These are phyloP conservation scores for Microascus cirrosus DNA, from an alignment of 2,329 filamentous ascomycete species.

Conservation along the genomic window DNA sequence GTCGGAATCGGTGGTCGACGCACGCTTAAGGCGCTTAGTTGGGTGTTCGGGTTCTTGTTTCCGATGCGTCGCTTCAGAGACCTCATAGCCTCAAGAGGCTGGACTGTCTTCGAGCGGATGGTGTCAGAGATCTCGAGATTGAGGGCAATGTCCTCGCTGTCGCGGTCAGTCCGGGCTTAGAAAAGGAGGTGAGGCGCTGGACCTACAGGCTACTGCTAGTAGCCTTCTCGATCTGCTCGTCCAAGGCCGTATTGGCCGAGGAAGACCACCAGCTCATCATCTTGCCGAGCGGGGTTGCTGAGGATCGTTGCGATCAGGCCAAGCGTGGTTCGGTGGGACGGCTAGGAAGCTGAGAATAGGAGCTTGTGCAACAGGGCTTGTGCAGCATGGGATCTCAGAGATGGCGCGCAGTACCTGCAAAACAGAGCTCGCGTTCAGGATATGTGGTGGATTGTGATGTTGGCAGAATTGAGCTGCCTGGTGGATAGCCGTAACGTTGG, in stretches of 20 bases:
- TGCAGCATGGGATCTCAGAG: not conserved
- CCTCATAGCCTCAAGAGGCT: conserved; percentile 96
- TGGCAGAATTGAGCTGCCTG: not conserved
- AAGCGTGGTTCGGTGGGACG: not conserved
- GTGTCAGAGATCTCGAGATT: conserved; percentile 98
- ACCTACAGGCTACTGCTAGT: conserved; percentile 85
- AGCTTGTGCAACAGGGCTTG: not conserved
- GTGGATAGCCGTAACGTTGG: not conserved
- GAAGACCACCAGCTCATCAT: conserved; percentile 97
- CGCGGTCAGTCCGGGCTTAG: not conserved
- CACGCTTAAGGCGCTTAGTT: conserved; percentile 89
- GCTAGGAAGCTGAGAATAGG: not conserved
- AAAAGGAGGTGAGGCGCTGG: not conserved
- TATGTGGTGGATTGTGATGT: not conserved
- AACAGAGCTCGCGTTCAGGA: not conserved
- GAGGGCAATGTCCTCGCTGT: conserved; percentile 86
- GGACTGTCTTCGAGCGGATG: conserved; percentile 93
- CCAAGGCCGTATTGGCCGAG: conserved; percentile 78
- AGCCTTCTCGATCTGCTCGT: conserved; percentile 93
- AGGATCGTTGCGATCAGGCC: not conserved
- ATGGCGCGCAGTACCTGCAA: not conserved
- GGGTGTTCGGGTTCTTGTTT: conserved; percentile 95
- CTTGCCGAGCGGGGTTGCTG: conserved; percentile 13
- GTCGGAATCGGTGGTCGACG: conserved; percentile 8
- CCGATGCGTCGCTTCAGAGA: conserved; percentile 88